Evolutionary conservation across 805 yeast genomes (phyloP).

Genomic region (Wickerhamomyces mucosus): DNA sequence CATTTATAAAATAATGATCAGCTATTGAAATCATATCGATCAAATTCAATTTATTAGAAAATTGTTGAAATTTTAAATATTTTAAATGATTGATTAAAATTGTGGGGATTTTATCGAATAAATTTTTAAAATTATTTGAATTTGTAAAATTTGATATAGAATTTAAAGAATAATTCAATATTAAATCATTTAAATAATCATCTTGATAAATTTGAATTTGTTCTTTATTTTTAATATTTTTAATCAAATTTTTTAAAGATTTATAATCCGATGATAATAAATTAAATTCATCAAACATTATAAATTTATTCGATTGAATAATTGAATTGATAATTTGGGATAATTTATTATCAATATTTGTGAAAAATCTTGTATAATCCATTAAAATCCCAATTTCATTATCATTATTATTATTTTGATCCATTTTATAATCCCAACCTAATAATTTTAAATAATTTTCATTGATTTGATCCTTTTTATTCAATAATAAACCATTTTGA

Average conservation of each 20-base stretch:
- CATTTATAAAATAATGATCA: constrained; percentile 9
- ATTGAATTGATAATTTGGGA: too few relatives aligned
- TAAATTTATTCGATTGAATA: too few relatives aligned
- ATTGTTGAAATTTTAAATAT: constrained; percentile 3
- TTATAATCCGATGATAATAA: constrained; percentile 6
- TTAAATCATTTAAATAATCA: constrained; percentile 3
- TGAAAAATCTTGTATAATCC: constrained; percentile 2
- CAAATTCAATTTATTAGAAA: constrained; percentile 7
- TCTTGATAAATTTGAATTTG: constrained; percentile 9
- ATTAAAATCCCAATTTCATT: constrained; percentile 1
- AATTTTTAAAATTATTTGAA: constrained; percentile 8
- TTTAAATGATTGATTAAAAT: constrained; percentile 8
- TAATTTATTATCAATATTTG: too few relatives aligned
- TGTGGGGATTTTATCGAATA: constrained; percentile 8
- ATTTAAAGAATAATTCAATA: constrained; percentile 12
- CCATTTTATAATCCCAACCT: constrained; percentile 10
- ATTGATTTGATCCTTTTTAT: constrained; percentile 8
- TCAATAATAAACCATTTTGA: constrained; percentile 3
- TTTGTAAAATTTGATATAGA: constrained; percentile 9
- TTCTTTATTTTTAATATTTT: constrained; percentile 3
- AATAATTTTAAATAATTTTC: constrained; percentile 13
- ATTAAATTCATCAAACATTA: constrained; percentile 13
- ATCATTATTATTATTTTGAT: background rate
- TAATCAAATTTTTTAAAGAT: constrained; percentile 4
- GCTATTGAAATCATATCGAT: constrained; percentile 12